Base-by-base conservation (phyloP, 768 basidiomycete species). In the Suillus americanus region DNA sequence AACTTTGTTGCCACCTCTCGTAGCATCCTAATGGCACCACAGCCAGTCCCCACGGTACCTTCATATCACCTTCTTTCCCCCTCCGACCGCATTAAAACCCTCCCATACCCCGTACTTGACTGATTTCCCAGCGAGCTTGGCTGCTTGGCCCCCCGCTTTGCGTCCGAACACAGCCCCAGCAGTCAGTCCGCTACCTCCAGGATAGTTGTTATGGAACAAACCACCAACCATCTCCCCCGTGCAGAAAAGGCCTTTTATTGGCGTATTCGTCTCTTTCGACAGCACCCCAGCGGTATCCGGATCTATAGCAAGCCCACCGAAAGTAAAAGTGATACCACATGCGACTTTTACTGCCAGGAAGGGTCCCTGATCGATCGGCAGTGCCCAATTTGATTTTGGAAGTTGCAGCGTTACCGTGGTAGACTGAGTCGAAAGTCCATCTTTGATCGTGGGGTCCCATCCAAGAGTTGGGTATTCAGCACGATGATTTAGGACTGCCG, bases 241-340 rank as follows among this genome's bases (percentile, higher is more conserved):
- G 67, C 86, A 88, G 72, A 85, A 89, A 45, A 91, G 70, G 2
- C 89, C 87, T 9, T 68, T 72, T 41, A 90, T 86, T 13, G 72
- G 69, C 18, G 72, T 68, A 12, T 79, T 80, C 1, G 74, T 80
- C 57, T 71, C 68, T 33, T 79, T 78, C 0, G 79, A 80, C 1
- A 88, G 56, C 7, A 90, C 87, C 1, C 73, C 81, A 12, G 84
- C 81, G 0, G 84, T 86, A 18, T 77, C 69, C 0, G 86, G 81
- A 67, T 89, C 82, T 66, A 90, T 84, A 0, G 81, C 84, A 3
- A 90, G 72, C 1, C 89, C 89, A 0, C 89, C 88, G 76, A 89
- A 90, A 2, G 88, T 90, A 76, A 89, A 91, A 1, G 89, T 90
- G 62, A 89, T 83, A 7, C 88, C 89, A 75, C 89, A 89, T 0